Percentiles rank a stretch among this genome's conserved stretches.
phyloP scores from a whole-genome alignment of 2,329 filamentous ascomycete species.

The Ophiocordyceps camponoti-saundersi region DNA sequence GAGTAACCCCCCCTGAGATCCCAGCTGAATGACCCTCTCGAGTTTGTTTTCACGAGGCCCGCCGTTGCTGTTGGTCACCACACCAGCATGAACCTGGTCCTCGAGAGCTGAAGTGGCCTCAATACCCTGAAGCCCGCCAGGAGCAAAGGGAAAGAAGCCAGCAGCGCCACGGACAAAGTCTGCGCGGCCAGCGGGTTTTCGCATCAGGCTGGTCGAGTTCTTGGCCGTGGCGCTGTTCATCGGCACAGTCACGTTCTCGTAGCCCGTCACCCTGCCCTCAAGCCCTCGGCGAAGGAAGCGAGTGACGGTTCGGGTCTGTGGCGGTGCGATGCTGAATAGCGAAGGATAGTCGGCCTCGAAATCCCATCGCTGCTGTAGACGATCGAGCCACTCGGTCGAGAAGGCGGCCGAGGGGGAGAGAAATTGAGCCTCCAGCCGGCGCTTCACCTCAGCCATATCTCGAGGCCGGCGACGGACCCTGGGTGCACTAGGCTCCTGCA shows the following conservation, averaged over 20 bases:
- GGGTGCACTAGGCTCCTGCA: conserved; percentile 8
- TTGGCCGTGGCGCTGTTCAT: conserved; percentile 82
- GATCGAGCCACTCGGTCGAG: conserved; percentile 72
- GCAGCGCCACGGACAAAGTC: conserved; percentile 88
- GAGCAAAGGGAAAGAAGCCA: conserved; percentile 87
- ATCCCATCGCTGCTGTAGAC: conserved; percentile 81
- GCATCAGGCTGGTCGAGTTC: conserved; percentile 76
- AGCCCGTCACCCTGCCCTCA: conserved; percentile 82
- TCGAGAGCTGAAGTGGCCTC: conserved; percentile 75
- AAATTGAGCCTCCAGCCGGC: conserved; percentile 58
- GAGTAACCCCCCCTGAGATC: conserved; percentile 59
- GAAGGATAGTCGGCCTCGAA: conserved; percentile 63
- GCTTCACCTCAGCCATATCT: conserved; percentile 39
- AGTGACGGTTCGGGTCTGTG: conserved; percentile 87
- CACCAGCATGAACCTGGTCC: conserved; percentile 47
- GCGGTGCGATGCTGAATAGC: conserved; percentile 73
- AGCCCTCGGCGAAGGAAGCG: conserved; percentile 83
- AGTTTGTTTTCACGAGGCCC: conserved; percentile 38
- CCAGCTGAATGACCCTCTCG: conserved; percentile 75
- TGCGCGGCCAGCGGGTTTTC: conserved; percentile 71
- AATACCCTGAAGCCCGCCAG: conserved; percentile 74
- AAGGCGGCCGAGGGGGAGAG: conserved; percentile 67
- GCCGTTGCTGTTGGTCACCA: conserved; percentile 18
- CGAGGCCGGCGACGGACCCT: conserved; percentile 7
- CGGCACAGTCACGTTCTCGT: conserved; percentile 84